Base-by-base conservation (phyloP, 192 early-diverging fungal species). In the Spizellomyces sp. region DNA sequence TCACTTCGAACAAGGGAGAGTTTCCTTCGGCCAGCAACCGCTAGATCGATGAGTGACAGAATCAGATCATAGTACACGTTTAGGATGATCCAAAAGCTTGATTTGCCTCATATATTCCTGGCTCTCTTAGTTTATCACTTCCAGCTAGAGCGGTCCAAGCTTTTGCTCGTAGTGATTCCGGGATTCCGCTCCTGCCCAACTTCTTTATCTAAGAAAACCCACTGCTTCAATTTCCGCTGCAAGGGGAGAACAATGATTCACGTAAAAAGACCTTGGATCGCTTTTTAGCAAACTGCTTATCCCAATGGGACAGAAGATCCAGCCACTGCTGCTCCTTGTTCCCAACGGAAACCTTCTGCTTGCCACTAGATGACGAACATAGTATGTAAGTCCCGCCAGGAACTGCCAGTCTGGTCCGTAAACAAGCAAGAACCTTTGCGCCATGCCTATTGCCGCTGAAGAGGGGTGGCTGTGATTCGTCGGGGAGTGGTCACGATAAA, bases 1-100 rank as follows among this genome's bases (percentile, higher is more conserved):
- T 98, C 14, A 92, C 90, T 44, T 95, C 92, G 77, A 91, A 95
- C 47, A 96, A 19, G 12, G 50, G 50, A 54, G 50, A 54, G 17
- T 54, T 54, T 12, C 50, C 50, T 54, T 54, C 50, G 14, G 50
- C 50, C 50, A 54, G 4, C 50, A 54, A 19, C 17, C 17, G 50
- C 50, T 54, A n/a, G 2, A 54, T 54, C 17, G 14, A n/a, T 54
- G 50, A 54, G 50, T 54, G 12, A 54, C 14, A 54, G 3, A 36
- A 36, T 36, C 27, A 36, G 27, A 36, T 52, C n/a, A 56, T 56
- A 22, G 54, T 22, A 22, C 4, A 7, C 4, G 54, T 56, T 19
- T 56, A 56, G 22, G 22, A 7, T 19, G 54, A 56, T 22, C 5
- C 54, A 56, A 4, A 56, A 61, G 42, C 59, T 41, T 61, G 27